Percentiles rank a stretch among this genome's conserved stretches.
These are phyloP conservation scores for Starmera caribaea DNA, from an alignment of 805 yeast genomes.

Conservation along the genomic window DNA sequence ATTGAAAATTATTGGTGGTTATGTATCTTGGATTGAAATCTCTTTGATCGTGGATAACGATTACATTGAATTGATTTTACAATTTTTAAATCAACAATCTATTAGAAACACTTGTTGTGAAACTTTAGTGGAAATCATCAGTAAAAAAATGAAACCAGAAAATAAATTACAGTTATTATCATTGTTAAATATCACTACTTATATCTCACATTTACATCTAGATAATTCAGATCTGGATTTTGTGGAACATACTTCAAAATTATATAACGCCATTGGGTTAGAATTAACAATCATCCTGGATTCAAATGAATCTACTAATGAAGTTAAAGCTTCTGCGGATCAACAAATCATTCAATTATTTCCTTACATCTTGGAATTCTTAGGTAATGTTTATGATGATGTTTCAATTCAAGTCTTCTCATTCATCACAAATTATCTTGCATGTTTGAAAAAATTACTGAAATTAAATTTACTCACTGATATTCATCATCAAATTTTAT, in stretches of 20 bases:
- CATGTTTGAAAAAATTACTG: slow-evolving; percentile 51
- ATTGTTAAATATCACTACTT: slow-evolving; percentile 54
- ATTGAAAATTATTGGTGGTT: slow-evolving; percentile 66
- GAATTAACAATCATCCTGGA: slow-evolving; percentile 70
- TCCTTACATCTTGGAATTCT: slow-evolving; percentile 63
- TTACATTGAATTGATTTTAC: slow-evolving; percentile 10
- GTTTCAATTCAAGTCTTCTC: slow-evolving; percentile 77
- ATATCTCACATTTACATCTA: slow-evolving; percentile 31
- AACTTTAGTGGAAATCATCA: slow-evolving; percentile 53
- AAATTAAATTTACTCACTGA: slow-evolving; percentile 28
- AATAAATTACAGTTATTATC: slow-evolving; percentile 56
- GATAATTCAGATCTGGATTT: slow-evolving; percentile 52
- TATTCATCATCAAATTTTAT: slow-evolving; percentile 41
- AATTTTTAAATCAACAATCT: slow-evolving; percentile 4
- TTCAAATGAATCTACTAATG: slow-evolving; percentile 32
- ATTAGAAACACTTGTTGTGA: slow-evolving; percentile 20
- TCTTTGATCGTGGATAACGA: slow-evolving; percentile 12
- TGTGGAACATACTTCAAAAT: slow-evolving; percentile 64
- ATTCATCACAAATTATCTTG: slow-evolving; percentile 64
- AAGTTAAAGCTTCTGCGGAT: slow-evolving; percentile 29
- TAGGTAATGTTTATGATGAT: slow-evolving; percentile 83
- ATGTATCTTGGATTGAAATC: slow-evolving; percentile 72
- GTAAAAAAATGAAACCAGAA: slow-evolving; percentile 70
- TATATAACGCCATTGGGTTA: slow-evolving; percentile 62
- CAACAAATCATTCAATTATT: slow-evolving; percentile 50